Percentiles rank a stretch among this genome's conserved stretches.
phyloP scores from a whole-genome alignment of 306 rosid genomes.

The Cucurbita maxima region DNA sequence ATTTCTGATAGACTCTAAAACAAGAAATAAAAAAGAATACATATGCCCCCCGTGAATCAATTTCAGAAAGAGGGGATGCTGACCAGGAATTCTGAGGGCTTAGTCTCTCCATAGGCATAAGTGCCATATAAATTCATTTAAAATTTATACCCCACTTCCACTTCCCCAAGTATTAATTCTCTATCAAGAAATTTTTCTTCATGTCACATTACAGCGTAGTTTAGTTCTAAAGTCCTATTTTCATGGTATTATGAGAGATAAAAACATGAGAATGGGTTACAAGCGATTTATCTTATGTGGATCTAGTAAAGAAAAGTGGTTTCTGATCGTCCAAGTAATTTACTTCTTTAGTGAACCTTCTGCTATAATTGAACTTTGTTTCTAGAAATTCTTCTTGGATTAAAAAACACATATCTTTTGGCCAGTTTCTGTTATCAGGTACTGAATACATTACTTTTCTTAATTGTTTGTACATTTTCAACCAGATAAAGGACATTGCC shows the following conservation, averaged over 20 bases:
- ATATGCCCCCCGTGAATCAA: neutral
- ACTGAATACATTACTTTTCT: neutral
- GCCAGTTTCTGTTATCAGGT: neutral
- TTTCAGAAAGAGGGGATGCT: neutral
- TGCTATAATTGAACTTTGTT: neutral
- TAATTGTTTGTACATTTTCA: constrained; percentile 1
- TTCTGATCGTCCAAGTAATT: neutral
- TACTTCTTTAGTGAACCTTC: neutral
- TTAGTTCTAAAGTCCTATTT: neutral
- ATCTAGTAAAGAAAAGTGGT: neutral
- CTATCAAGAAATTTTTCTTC: neutral
- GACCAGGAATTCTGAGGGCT: neutral
- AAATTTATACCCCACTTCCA: neutral
- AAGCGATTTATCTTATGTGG: neutral
- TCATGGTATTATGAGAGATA: neutral
- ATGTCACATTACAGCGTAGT: neutral
- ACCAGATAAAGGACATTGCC: constrained; percentile 35
- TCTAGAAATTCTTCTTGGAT: neutral
- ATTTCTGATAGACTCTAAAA: neutral
- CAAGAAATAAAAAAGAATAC: neutral
- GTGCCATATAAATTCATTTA: neutral
- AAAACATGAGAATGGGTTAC: neutral
- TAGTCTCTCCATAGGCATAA: neutral
- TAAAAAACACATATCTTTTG: neutral
- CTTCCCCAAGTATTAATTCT: neutral